These are phyloP conservation scores for Trichoderma oligosporum DNA, from an alignment of 2,329 filamentous ascomycete genomes.

Conservation along the genomic window DNA sequence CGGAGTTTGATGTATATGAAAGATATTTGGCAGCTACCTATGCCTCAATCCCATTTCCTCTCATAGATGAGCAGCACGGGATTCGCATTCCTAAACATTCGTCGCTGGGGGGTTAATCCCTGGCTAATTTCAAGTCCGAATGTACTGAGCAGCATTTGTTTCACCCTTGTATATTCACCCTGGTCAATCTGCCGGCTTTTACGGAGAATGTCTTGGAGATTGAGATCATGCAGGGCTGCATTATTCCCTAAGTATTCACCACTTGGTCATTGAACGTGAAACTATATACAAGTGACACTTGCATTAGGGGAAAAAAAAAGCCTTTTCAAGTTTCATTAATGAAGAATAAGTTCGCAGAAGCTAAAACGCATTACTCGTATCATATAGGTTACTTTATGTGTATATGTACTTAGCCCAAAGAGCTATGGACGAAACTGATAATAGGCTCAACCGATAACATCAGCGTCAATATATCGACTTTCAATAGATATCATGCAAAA, in stretches of 20 bases:
- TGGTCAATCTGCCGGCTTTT: constrained; percentile 1
- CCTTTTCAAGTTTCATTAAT: too few relatives aligned
- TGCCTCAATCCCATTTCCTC: neutral
- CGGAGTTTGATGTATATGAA: neutral
- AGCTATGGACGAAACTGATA: too few relatives aligned
- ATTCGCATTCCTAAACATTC: neutral
- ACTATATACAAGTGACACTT: neutral
- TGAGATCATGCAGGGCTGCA: constrained; percentile 10
- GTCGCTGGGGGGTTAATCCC: neutral
- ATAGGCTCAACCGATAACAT: too few relatives aligned
- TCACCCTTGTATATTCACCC: constrained; percentile 6
- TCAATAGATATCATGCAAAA: too few relatives aligned
- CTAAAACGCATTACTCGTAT: too few relatives aligned
- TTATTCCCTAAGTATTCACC: neutral
- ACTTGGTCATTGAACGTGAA: neutral
- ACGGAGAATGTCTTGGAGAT: neutral
- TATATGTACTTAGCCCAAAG: too few relatives aligned
- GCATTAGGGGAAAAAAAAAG: neutral
- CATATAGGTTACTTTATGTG: too few relatives aligned
- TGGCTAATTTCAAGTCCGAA: neutral
- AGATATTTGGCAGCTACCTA: neutral
- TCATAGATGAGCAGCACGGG: neutral
- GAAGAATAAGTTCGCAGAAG: too few relatives aligned
- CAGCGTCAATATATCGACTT: too few relatives aligned
- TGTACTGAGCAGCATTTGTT: neutral